Base-by-base conservation (phyloP, 352 stramenopile genomes). In the Globisporangium echinulatum region DNA sequence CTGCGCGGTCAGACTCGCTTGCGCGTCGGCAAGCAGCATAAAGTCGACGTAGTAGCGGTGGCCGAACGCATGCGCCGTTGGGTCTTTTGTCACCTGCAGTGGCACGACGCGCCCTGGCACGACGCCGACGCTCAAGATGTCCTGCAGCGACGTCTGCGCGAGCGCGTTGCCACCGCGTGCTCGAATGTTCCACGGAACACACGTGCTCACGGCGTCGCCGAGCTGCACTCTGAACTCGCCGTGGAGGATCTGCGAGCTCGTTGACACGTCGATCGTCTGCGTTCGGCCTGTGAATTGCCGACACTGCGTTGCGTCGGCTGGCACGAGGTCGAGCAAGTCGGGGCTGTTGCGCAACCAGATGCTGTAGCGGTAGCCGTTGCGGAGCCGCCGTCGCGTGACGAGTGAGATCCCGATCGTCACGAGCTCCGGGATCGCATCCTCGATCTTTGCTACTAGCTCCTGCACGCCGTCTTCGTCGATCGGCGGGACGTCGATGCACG, bases 261-360 rank as follows among this genome's bases (percentile, higher is more conserved):
- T 68, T 1, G 48, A 66, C 7, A 92, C 62, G 50, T 90, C 82
- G 36, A 92, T 89, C 0, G 82, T 89, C 61, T 92, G 82, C 4
- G 64, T 78, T 2, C 67, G 69, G 11, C 72, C 79, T 10, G 66
- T 49, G 13, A 82, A 71, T 10, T 37, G 56, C 1, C 65, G 39
- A 55, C 82, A 90, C 25, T 52, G 33, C 0, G 68, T 69, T 2
- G 68, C 61, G 50, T 79, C 67, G 33, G 66, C 63, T 10, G 77
- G 50, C 10, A 87, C 60, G 13, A 90, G 62, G 47, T 88, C 77
- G 0, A 88, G 56, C 33, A 90, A 50, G 47, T 86, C 68, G 14
- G 58, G 61, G 36, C 71, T 83, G 52, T 75, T 85, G 57, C 77
- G 66, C 52, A 90, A 84, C 38, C 57, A 52, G 11, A 92, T 62